Evolutionary conservation across 2,329 filamentous ascomycete genomes (phyloP), one percentile per base, ranked within the genome.

Genomic region (Clonostachys sp.): DNA sequence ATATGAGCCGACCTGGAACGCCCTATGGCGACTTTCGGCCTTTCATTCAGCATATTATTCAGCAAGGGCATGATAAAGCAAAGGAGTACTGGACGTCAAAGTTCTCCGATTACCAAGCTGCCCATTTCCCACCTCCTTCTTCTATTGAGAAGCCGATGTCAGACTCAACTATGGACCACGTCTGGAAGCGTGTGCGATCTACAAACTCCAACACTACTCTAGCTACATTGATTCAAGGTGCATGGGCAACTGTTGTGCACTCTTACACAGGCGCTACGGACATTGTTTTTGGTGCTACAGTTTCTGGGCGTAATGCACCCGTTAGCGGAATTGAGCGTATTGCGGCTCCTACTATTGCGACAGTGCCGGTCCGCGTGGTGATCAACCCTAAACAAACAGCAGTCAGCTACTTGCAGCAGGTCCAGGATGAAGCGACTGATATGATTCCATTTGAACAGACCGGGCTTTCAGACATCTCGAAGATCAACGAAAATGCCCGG

Each of bases 331-430:
- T 61, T 5, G 50, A 55, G 14, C 35, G 42, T 17, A 48, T 59
- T 3, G 47, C 51, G 5, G 59, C 52, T 1, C 57, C 59, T 12
- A 55, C 54, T 1, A 55, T 61, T 17, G 49, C 54, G 16, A 57
- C 53, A 3, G 51, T 61, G 1, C 58, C 57, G 5, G 24, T 58
- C 6, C 50, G 54, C 4, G 20, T 46, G 12, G 16, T 14, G 10
- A 16, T 41, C 18, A 24, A 40, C 12, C 16, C 17, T 44, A 47
- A 13, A 6, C 16, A 49, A 9, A 45, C 18, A 1, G 51, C 56
- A 2, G 16, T 43, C 0, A 47, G 53, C 1, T 47, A 50, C 34
- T 41, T 61, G 1, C 12, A 45, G 1, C n/a, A 41, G 0, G 20
- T 58, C 1, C 57, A 58, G 16, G 16, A 50, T 4, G 46, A 56